Conservation (phyloP, 2,329 filamentous ascomycete species). For the Fulvia fulva region DNA sequence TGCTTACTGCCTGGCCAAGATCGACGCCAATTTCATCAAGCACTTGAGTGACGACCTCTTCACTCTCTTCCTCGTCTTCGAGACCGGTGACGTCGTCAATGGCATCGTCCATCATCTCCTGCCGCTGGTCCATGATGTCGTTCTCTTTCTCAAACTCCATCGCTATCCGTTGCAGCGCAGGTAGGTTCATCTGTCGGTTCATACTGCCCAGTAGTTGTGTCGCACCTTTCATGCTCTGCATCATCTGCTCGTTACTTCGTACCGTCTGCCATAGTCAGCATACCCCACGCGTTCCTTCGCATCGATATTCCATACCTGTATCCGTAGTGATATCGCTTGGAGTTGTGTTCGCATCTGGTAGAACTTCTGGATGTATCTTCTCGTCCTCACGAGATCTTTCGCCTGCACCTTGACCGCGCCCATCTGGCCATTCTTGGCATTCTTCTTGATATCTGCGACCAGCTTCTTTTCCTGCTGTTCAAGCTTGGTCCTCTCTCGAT, state of each 20-base stretch:
- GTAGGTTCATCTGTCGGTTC: constrained; percentile 97
- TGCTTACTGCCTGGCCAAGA: constrained; percentile 77
- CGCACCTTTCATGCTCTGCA: constrained; percentile 98
- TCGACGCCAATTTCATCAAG: constrained; percentile 96
- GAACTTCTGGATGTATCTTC: constrained; percentile 97
- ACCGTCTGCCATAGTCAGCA: constrained; percentile 63
- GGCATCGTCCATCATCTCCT: constrained; percentile 99
- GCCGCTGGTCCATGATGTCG: constrained; percentile 97
- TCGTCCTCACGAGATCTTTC: constrained; percentile 89
- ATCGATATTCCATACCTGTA: constrained; percentile 63
- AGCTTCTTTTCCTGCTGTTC: constrained; percentile 99
- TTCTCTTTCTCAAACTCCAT: constrained; percentile 99
- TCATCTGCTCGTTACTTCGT: constrained; percentile 98
- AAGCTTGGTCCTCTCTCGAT: constrained; percentile 89
- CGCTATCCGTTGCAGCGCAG: constrained; percentile 88
- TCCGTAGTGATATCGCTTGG: constrained; percentile 89
- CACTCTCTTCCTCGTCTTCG: constrained; percentile 87
- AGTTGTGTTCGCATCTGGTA: constrained; percentile 97
- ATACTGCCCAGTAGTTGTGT: constrained; percentile 90
- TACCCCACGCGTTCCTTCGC: neutral
- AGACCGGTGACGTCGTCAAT: constrained; percentile 95
- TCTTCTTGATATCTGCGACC: constrained; percentile 94
- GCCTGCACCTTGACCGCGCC: constrained; percentile 98
- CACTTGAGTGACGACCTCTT: constrained; percentile 95
- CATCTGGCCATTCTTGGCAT: constrained; percentile 96